Percentiles rank a stretch among this genome's conserved stretches.
phyloP scores from a whole-genome alignment of 495 filamentous ascomycete genomes.

The Chaetomium tenue region DNA sequence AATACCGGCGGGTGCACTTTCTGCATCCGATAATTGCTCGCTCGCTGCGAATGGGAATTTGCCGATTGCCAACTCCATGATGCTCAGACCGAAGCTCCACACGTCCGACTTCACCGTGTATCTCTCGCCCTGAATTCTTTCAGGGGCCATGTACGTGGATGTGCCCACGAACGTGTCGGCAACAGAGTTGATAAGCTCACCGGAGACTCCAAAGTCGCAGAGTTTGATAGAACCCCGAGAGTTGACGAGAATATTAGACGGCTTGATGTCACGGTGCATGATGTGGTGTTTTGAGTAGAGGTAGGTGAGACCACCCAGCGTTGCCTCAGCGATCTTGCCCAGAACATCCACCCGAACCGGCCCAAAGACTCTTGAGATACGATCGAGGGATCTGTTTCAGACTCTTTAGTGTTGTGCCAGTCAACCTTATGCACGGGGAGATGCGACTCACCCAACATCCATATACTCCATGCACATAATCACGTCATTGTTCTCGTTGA shows the following conservation, averaged over 20 bases:
- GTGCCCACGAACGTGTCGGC: constrained; percentile 98
- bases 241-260: constrained; percentile 94
- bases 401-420: constrained; percentile 37
- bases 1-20: constrained; percentile 86
- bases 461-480: constrained; percentile 99
- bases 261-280: constrained; percentile 98
- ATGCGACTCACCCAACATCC: constrained; percentile 82
- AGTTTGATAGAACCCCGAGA: constrained; percentile 92
- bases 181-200: constrained; percentile 93
- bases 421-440: not conserved
- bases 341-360: constrained; percentile 96
- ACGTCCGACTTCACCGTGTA: constrained; percentile 99
- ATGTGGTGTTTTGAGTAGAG: constrained; percentile 92
- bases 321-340: constrained; percentile 97
- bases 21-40: constrained; percentile 62
- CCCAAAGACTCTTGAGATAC: constrained; percentile 89
- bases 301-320: constrained; percentile 90
- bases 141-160: constrained; percentile 98
- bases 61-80: constrained; percentile 96
- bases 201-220: constrained; percentile 96
- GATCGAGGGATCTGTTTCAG: constrained; percentile 75
- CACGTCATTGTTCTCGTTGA: constrained; percentile 93
- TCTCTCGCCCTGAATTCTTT: constrained; percentile 91
- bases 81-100: constrained; percentile 93
- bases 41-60: constrained; percentile 88